phyloP scores from a whole-genome alignment of 352 stramenopile genomes.

The Globisporangium echinulatum region DNA sequence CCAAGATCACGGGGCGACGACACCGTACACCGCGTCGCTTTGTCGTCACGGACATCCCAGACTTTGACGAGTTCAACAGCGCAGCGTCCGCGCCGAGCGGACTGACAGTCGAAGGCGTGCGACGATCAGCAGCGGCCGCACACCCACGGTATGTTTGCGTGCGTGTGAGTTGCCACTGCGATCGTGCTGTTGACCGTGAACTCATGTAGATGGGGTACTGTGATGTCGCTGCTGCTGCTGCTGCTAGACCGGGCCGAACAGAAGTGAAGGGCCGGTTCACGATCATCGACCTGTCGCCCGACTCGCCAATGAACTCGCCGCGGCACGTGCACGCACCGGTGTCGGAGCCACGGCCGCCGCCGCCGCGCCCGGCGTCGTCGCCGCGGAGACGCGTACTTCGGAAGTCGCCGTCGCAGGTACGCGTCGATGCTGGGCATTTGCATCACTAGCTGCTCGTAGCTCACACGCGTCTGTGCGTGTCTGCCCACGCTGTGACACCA shows the following conservation, averaged over 20 bases:
- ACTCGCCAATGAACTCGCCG: constrained; percentile 30
- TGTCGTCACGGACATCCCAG: constrained; percentile 63
- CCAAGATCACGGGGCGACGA: constrained; percentile 54
- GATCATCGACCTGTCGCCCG: constrained; percentile 73
- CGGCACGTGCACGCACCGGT: neutral
- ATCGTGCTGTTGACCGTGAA: no score
- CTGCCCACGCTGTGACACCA: neutral
- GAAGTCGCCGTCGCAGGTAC: constrained; percentile 6
- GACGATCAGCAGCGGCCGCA: neutral
- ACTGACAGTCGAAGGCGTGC: constrained; percentile 2
- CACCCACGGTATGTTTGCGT: constrained; percentile 1
- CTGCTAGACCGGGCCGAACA: constrained; percentile 45
- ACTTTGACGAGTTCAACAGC: constrained; percentile 27
- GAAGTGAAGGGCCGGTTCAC: constrained; percentile 73
- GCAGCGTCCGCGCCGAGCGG: constrained; percentile 1
- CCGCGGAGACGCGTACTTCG: constrained; percentile 11
- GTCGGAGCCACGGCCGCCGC: constrained; percentile 11
- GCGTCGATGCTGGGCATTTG: neutral
- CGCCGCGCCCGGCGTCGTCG: constrained; percentile 21
- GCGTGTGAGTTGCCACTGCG: neutral
- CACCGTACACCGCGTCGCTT: constrained; percentile 55
- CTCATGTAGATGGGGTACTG: no score
- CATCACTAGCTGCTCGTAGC: neutral
- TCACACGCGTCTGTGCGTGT: neutral
- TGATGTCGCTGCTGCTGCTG: constrained; percentile 10